phyloP scores from a whole-genome alignment of 768 basidiomycete species.

The Tephrocybe sp. region DNA sequence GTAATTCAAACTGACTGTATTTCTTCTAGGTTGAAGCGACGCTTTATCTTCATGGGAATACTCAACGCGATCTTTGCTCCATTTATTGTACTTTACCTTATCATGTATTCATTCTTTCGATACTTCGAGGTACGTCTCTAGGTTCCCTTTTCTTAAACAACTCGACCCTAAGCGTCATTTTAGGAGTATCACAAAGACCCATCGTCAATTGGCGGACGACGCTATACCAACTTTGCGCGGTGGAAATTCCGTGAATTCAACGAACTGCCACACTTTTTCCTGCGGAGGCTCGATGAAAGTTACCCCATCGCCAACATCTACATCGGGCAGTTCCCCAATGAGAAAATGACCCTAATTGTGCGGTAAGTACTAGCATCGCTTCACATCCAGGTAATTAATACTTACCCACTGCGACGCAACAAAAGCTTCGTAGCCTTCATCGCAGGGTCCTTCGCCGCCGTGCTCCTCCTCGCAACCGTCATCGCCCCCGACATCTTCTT shows the following conservation, averaged over 20 bases:
- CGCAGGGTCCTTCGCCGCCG: constrained; percentile 94
- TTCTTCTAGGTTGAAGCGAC: constrained; percentile 60
- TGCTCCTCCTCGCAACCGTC: constrained; percentile 87
- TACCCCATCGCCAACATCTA: constrained; percentile 92
- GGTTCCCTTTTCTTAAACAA: constrained; percentile 8
- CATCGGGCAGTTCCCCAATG: constrained; percentile 97
- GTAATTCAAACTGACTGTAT: not conserved
- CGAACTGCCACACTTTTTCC: constrained; percentile 92
- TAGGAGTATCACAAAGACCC: constrained; percentile 99
- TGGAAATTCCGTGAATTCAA: constrained; percentile 99
- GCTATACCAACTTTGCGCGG: constrained; percentile 91
- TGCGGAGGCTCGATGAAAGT: constrained; percentile 80
- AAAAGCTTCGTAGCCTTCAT: constrained; percentile 92
- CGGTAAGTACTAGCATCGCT: constrained; percentile 50
- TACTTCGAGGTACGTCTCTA: constrained; percentile 85
- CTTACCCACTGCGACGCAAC: too few relatives aligned
- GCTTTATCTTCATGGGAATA: constrained; percentile 97
- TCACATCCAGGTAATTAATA: too few relatives aligned
- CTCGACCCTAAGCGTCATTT: not conserved
- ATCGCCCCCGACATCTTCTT: constrained; percentile 92
- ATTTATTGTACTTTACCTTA: constrained; percentile 92
- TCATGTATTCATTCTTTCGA: constrained; percentile 99
- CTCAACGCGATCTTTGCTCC: constrained; percentile 95
- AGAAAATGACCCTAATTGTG: constrained; percentile 85
- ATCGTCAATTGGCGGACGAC: constrained; percentile 86